Conservation (phyloP, 805 yeast genomes). For the Alloascoidea africana region DNA sequence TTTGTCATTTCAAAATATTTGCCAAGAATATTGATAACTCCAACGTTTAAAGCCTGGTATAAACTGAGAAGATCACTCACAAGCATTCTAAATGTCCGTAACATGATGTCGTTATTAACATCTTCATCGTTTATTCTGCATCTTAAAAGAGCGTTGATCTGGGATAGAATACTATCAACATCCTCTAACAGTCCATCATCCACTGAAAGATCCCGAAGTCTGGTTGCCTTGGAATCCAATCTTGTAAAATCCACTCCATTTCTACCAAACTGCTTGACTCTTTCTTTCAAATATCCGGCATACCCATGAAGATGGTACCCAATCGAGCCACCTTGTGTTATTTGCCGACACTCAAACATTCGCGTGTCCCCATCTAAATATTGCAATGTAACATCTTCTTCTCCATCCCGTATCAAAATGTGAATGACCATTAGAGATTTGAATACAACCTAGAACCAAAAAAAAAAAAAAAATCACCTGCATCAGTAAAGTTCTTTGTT, state of each 20-base stretch:
- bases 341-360: slow-evolving; percentile 23
- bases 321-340: slow-evolving; percentile 23
- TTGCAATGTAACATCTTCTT: slow-evolving; percentile 38
- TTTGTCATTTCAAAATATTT: slow-evolving; percentile 69
- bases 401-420: slow-evolving; percentile 70
- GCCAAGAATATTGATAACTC: slow-evolving; percentile 64
- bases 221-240: slow-evolving; percentile 34
- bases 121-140: slow-evolving; percentile 54
- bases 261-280: slow-evolving; percentile 39
- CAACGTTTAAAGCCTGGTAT: slow-evolving; percentile 67
- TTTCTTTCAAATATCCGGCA: slow-evolving; percentile 37
- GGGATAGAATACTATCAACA: slow-evolving; percentile 59
- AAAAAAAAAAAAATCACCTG: too few species aligned
- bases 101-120: slow-evolving; percentile 54
- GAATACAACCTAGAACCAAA: slow-evolving; percentile 31
- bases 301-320: slow-evolving; percentile 40
- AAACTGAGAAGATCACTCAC: slow-evolving; percentile 60
- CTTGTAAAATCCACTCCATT: slow-evolving; percentile 51
- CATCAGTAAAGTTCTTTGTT: too few species aligned
- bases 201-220: slow-evolving; percentile 36
- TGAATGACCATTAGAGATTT: slow-evolving; percentile 58
- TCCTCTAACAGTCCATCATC: slow-evolving; percentile 55
- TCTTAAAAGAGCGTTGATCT: slow-evolving; percentile 44
- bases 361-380: slow-evolving; percentile 25
- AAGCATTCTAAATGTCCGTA: slow-evolving; percentile 55